Percentiles rank a stretch among this genome's conserved stretches.
phyloP scores from a whole-genome alignment of 371 early-diverging fungal species.

The Saksenaea vasiformis region DNA sequence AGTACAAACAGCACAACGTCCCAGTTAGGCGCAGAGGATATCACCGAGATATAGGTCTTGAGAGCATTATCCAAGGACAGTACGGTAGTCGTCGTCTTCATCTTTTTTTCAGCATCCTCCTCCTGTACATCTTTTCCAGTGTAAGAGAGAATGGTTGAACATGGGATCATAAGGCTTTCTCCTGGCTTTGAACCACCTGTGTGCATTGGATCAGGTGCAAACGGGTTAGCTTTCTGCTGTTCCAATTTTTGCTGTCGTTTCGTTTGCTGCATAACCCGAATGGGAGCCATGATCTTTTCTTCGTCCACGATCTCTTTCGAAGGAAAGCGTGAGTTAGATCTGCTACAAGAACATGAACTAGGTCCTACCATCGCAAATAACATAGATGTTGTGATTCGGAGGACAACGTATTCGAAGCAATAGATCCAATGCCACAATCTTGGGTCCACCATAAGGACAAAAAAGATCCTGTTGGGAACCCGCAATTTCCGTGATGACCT shows the following conservation, averaged over 20 bases:
- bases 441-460: conserved; percentile 51
- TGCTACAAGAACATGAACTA: background rate
- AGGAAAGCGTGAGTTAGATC: background rate
- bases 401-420: conserved; percentile 58
- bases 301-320: conserved; percentile 4
- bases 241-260: conserved; percentile 12
- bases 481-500: conserved; percentile 51
- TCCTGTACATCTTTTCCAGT: conserved; percentile 16
- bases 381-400: conserved; percentile 59
- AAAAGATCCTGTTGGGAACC: conserved; percentile 35
- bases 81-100: conserved; percentile 17
- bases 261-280: conserved; percentile 12
- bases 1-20: conserved; percentile 67
- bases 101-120: conserved; percentile 23
- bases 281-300: conserved; percentile 20
- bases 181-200: background rate
- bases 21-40: conserved; percentile 68
- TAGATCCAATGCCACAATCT: conserved; percentile 57
- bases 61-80: conserved; percentile 47
- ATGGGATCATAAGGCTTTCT: background rate
- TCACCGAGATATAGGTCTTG: conserved; percentile 49
- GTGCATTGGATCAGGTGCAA: conserved; percentile 13
- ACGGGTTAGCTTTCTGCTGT: conserved; percentile 6
- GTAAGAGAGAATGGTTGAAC: conserved; percentile 47
- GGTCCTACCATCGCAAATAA: conserved; percentile 39